Evolutionary conservation across 2,329 filamentous ascomycete genomes (phyloP).

Genomic region (Blastomyces gilchristii): DNA sequence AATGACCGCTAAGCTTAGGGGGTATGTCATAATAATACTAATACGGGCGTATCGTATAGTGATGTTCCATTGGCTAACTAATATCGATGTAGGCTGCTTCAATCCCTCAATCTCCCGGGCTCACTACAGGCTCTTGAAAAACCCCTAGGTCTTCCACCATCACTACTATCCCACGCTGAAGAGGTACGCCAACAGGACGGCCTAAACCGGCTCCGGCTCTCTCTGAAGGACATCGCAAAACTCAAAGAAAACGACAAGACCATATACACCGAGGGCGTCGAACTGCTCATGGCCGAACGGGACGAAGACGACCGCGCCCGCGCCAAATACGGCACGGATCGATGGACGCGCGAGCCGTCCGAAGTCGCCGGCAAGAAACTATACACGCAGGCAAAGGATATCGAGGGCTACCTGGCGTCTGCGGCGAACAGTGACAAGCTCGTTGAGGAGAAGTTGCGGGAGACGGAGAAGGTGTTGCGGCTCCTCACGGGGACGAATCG

Average conservation of each 20-base stretch:
- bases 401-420: slow-evolving; percentile 74
- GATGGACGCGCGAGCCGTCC: slow-evolving; percentile 66
- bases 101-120: slow-evolving; percentile 77
- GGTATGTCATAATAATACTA: slow-evolving; percentile 32
- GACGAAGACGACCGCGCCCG: slow-evolving; percentile 71
- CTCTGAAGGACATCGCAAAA: slow-evolving; percentile 81
- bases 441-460: slow-evolving; percentile 67
- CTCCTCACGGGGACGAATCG: slow-evolving; percentile 71
- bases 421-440: slow-evolving; percentile 56
- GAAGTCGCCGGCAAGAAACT: slow-evolving; percentile 60
- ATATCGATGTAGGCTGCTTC: slow-evolving; percentile 44
- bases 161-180: slow-evolving; percentile 78
- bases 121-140: slow-evolving; percentile 92
- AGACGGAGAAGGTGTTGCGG: slow-evolving; percentile 62
- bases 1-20: slow-evolving; percentile 69
- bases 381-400: slow-evolving; percentile 64
- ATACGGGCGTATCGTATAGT: neutral
- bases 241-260: slow-evolving; percentile 69
- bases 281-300: slow-evolving; percentile 66
- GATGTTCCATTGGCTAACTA: slow-evolving; percentile 13
- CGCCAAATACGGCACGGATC: slow-evolving; percentile 71
- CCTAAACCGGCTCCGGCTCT: slow-evolving; percentile 62
- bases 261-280: slow-evolving; percentile 73
- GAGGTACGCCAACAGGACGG: slow-evolving; percentile 89
- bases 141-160: slow-evolving; percentile 77